These are phyloP conservation scores for Fagopyrum homotropicum DNA, from an alignment of 148 eudicot genomes.

Conservation along the genomic window DNA sequence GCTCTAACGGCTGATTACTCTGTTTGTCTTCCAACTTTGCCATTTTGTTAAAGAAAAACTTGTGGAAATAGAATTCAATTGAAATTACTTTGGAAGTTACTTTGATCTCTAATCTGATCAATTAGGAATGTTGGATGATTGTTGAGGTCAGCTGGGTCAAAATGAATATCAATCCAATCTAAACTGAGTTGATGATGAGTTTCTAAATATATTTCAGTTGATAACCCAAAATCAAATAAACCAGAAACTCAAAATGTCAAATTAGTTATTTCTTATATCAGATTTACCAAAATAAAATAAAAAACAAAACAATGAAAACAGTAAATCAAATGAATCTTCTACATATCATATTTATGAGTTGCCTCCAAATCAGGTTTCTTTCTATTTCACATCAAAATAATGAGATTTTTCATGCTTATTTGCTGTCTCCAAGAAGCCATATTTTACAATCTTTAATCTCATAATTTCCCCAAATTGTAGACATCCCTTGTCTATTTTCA, in stretches of 20 bases:
- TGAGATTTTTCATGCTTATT: neutral
- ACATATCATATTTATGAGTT: neutral
- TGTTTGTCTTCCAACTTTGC: neutral
- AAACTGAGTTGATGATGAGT: too few species aligned
- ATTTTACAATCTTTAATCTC: neutral
- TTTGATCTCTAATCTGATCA: neutral
- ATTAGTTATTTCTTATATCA: too few species aligned
- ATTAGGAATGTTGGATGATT: neutral
- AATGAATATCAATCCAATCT: too few species aligned
- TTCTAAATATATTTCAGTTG: too few species aligned
- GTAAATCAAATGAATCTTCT: neutral
- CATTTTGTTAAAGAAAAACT: neutral
- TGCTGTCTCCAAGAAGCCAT: neutral
- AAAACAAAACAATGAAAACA: neutral
- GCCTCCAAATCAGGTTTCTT: conserved; percentile 8
- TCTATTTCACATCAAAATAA: neutral
- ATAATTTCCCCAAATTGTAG: neutral
- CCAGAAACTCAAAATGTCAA: too few species aligned
- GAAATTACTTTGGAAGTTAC: neutral
- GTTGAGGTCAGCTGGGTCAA: neutral
- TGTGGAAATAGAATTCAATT: neutral
- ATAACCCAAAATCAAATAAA: too few species aligned
- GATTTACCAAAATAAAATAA: too few species aligned
- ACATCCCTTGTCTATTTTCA: neutral
- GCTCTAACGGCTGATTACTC: conserved; percentile 11